A percentile compares a stretch with the other conserved stretches of the same genome.
Conservation (phyloP, 2,329 filamentous ascomycete genomes). For the Aspergillus proliferans region DNA sequence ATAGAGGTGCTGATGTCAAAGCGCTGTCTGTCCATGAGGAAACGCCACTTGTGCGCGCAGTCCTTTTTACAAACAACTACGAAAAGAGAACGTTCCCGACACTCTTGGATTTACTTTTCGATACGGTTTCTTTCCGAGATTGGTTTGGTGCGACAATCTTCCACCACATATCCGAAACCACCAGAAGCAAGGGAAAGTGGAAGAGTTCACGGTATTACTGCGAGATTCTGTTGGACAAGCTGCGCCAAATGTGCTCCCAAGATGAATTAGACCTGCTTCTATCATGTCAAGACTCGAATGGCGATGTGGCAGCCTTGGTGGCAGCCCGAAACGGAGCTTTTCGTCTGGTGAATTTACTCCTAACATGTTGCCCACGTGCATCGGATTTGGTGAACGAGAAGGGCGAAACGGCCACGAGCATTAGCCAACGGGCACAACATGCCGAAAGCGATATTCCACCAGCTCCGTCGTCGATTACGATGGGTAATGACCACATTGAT, state of each 20-base stretch:
- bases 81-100: constrained; percentile 86
- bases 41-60: constrained; percentile 88
- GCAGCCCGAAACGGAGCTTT: constrained; percentile 83
- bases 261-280: constrained; percentile 71
- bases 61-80: constrained; percentile 94
- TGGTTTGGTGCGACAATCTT: constrained; percentile 80
- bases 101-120: constrained; percentile 75
- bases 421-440: constrained; percentile 69
- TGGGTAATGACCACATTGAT: constrained; percentile 33
- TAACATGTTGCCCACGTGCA: constrained; percentile 66
- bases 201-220: constrained; percentile 89
- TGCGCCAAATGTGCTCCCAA: constrained; percentile 70
- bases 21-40: constrained; percentile 67
- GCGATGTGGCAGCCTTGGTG: constrained; percentile 84
- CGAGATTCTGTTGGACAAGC: constrained; percentile 80
- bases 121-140: constrained; percentile 74
- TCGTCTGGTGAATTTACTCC: constrained; percentile 61
- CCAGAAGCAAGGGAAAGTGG: constrained; percentile 77
- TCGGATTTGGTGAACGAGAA: constrained; percentile 77
- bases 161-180: constrained; percentile 87
- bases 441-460: constrained; percentile 59
- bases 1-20: constrained; percentile 68
- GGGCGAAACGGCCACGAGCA: constrained; percentile 75
- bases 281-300: constrained; percentile 75
- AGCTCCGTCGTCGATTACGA: constrained; percentile 61